Percentiles rank a stretch among this genome's conserved stretches.
Conservation (phyloP, 2,329 filamentous ascomycete genomes). For the Neoarthrinium moseri region DNA sequence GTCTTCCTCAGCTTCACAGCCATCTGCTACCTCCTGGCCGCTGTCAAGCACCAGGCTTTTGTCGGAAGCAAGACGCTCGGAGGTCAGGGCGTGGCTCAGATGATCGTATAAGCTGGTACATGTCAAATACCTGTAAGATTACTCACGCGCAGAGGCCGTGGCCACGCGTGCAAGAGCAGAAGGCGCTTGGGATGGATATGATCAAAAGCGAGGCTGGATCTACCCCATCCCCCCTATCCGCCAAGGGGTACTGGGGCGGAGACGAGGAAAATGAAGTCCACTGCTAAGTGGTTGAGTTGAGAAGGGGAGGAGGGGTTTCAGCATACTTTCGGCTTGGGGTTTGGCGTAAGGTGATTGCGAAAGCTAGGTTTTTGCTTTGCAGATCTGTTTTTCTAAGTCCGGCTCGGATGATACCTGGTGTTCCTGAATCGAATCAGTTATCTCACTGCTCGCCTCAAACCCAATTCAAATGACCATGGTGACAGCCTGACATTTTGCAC, state of each 20-base stretch:
- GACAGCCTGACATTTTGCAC: too few species aligned
- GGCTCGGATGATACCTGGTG: conserved; percentile 11
- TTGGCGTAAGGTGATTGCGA: conserved; percentile 20
- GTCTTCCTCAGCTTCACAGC: conserved; percentile 76
- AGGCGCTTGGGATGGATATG: too few species aligned
- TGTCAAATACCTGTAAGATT: too few species aligned
- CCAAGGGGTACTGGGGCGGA: too few species aligned
- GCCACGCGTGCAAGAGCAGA: too few species aligned
- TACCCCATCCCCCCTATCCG: too few species aligned
- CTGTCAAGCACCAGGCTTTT: conserved; percentile 79
- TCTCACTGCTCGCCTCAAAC: conserved; percentile 2
- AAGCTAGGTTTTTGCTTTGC: neutral
- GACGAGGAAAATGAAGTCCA: too few species aligned
- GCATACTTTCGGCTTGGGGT: conserved; percentile 18
- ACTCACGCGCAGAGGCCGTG: too few species aligned
- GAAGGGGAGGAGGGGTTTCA: conserved; percentile 10
- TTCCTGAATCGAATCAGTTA: conserved; percentile 16
- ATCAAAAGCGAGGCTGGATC: too few species aligned
- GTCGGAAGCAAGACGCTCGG: conserved; percentile 94
- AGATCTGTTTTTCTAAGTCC: conserved; percentile 10
- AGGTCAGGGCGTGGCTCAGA: conserved; percentile 90
- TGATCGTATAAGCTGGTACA: conserved; percentile 82
- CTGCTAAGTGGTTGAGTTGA: conserved; percentile 6
- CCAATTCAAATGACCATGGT: too few species aligned
- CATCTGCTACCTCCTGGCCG: conserved; percentile 78